Conservation (phyloP, 306 rosid species). For the Quercus suber region DNA sequence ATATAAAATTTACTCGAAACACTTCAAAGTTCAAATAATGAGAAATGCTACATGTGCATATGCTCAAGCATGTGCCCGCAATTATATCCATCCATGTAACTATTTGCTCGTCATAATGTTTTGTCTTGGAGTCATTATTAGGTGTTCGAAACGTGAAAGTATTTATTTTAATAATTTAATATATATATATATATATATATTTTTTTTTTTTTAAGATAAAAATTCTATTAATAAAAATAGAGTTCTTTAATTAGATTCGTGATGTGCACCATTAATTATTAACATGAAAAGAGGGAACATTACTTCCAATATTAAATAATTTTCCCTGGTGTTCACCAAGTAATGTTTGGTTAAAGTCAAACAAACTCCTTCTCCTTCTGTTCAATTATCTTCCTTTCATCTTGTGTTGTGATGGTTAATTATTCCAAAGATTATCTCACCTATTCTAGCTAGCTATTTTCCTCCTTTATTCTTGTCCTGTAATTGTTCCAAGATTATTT, state of each 20-base stretch:
- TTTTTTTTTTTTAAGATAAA: too few species aligned
- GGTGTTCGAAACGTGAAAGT: too few species aligned
- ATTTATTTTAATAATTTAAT: too few species aligned
- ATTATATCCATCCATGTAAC: background rate
- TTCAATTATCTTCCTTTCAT: background rate
- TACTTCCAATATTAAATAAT: too few species aligned
- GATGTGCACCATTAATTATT: too few species aligned
- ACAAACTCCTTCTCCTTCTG: background rate
- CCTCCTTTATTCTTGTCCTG: too few species aligned
- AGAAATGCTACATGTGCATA: background rate
- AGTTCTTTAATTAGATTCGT: too few species aligned
- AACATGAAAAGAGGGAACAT: too few species aligned
- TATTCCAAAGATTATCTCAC: too few species aligned
- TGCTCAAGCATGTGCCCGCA: conserved; percentile 23
- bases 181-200: too few species aligned
- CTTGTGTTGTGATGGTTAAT: background rate
- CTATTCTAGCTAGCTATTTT: too few species aligned
- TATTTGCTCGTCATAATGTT: background rate
- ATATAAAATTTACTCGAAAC: conserved; percentile 2
- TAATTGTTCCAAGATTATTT: background rate
- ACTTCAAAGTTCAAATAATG: conserved; percentile 4
- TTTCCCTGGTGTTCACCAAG: background rate
- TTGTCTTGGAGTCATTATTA: background rate
- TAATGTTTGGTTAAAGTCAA: conserved; percentile 11
- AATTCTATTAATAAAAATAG: too few species aligned